These are phyloP conservation scores for Solanum peruvianum DNA, from an alignment of 257 asterid genomes.

Conservation along the genomic window DNA sequence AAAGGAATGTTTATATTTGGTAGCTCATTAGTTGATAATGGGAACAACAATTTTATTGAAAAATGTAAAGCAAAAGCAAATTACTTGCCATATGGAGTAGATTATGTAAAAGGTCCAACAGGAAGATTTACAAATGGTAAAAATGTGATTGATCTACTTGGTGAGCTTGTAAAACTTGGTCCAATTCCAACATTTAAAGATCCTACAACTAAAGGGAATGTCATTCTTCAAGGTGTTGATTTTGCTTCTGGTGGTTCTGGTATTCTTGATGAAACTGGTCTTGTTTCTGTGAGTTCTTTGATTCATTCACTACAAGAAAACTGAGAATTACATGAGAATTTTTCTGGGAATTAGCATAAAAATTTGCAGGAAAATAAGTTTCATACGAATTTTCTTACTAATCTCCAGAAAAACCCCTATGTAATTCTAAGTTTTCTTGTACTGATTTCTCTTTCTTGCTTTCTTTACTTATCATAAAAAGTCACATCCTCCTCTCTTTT, in stretches of 20 bases:
- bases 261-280: conserved; percentile 61
- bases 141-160: conserved; percentile 48
- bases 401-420: too few relatives aligned
- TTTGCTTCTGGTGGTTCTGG: conserved; percentile 85
- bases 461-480: too few relatives aligned
- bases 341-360: too few relatives aligned
- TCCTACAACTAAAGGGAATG: conserved; percentile 48
- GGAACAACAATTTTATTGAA: conserved; percentile 54
- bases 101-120: conserved; percentile 29
- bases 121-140: conserved; percentile 71
- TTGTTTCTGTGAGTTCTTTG: conserved; percentile 28
- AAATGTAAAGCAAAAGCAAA: conserved; percentile 48
- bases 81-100: conserved; percentile 60
- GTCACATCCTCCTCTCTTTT: too few relatives aligned
- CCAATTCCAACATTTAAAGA: conserved; percentile 47
- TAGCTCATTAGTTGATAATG: conserved; percentile 73
- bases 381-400: too few relatives aligned
- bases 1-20: conserved; percentile 81
- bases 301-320: background rate
- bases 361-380: too few relatives aligned
- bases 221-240: conserved; percentile 50
- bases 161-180: conserved; percentile 28
- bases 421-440: too few relatives aligned
- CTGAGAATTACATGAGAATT: too few relatives aligned
- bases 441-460: too few relatives aligned